These are phyloP conservation scores for Ophiorrhiza pumila DNA, from an alignment of 257 asterid genomes.

Conservation along the genomic window DNA sequence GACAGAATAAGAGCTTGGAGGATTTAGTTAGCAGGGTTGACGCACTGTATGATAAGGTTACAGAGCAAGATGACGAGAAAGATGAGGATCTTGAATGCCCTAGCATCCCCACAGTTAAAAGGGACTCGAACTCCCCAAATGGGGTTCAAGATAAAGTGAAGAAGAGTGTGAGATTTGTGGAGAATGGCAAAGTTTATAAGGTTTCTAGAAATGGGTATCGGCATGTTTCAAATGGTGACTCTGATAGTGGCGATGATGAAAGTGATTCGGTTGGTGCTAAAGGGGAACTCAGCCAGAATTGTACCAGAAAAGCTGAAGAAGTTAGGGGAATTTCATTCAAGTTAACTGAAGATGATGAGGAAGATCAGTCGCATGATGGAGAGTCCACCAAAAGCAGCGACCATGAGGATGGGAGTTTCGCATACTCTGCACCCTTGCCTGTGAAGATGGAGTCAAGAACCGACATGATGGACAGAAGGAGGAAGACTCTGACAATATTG, in stretches of 20 bases:
- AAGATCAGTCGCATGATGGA: conserved; percentile 33
- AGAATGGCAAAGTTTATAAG: conserved; percentile 41
- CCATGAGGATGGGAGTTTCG: conserved; percentile 29
- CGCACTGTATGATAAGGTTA: conserved; percentile 27
- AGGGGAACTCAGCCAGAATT: conserved; percentile 31
- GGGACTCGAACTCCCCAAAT: conserved; percentile 17
- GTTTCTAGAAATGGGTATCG: conserved; percentile 19
- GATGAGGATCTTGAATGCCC: conserved; percentile 33
- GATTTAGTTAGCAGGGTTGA: conserved; percentile 46
- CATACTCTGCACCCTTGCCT: conserved; percentile 55
- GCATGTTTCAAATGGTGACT: conserved; percentile 28
- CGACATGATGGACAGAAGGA: conserved; percentile 28
- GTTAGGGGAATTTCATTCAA: conserved; percentile 32
- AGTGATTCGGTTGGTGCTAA: conserved; percentile 21
- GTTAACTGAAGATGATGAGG: conserved; percentile 38
- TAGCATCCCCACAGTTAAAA: conserved; percentile 15
- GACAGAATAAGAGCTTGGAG: conserved; percentile 35
- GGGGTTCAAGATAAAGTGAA: conserved; percentile 41
- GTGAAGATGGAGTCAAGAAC: conserved; percentile 51
- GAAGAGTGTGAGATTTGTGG: conserved; percentile 66
- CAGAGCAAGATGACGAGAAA: conserved; percentile 36
- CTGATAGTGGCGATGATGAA: conserved; percentile 28
- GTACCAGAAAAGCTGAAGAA: conserved; percentile 42
- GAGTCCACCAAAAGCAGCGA: conserved; percentile 40
- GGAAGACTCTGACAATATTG: conserved; percentile 27